Evolutionary conservation across 805 yeast species (phyloP), one percentile per base, ranked within the genome.

Genomic region (Alloascoidea africana): DNA sequence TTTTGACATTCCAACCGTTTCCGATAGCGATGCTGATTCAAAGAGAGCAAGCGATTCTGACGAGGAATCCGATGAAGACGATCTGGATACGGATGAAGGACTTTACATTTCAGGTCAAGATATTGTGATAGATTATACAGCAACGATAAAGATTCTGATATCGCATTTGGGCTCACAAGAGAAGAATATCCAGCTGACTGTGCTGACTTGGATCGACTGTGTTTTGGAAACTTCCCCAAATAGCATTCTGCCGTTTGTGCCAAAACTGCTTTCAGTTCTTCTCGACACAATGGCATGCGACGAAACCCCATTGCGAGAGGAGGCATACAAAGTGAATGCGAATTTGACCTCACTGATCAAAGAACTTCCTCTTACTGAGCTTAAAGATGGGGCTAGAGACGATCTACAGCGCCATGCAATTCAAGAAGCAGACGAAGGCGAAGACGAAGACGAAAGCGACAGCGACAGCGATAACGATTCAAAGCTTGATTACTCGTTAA

Each of bases 141-240:
- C 74, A 44, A 76, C 89, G 34, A 76, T 86, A 27, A 84, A 78
- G 36, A 84, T 89, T 32, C 55, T 91, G 36, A 71, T 89, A n/a
- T 72, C 85, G 2, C 83, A 84, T 43, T 62, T 91, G 37, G 83
- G 82, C 43, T 73, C 77, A 2, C 66, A 80, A 1, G 85, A 76
- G 42, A 72, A 70, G 34, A 83, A 83, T 46, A 81, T 87, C 34
- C 93, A 84, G 53, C 55, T 76, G 19, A 82, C 81, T 3, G 84
- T 84, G 0, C 61, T 89, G 36, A 72, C 74, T 35, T 91, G 98
- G 98, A 58, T 91, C 13, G 76, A 72, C 39, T 75, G 76, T 14
- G 62, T 91, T 23, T 57, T 91, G 17, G 72, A 70, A 13, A 73
- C 82, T 14, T 74, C 89, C 0, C 89, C 96, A 1, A 63, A 66